Evolutionary conservation across 257 asterid genomes (phyloP).

Genomic region (Solanum chiquidenum): DNA sequence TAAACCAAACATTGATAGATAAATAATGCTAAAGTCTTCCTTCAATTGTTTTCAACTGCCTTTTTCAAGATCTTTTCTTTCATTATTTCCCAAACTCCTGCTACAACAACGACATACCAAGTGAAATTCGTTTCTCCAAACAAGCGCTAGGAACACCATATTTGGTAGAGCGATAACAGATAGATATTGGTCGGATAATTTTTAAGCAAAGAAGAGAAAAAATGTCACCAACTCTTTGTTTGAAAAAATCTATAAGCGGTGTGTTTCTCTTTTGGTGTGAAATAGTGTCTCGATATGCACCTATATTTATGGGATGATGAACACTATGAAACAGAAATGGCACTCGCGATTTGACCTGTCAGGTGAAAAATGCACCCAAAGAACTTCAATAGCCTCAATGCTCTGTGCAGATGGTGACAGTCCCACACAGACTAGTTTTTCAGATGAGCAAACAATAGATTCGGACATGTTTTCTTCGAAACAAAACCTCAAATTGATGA

Average conservation of each 20-base stretch:
- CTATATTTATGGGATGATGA: not conserved
- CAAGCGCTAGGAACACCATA: not conserved
- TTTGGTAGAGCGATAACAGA: not conserved
- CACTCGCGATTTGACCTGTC: not conserved
- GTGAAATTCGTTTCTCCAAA: not conserved
- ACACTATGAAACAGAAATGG: not conserved
- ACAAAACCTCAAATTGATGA: not conserved
- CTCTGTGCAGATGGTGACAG: not conserved
- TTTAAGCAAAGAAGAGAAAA: not conserved
- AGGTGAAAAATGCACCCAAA: not conserved
- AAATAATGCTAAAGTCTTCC: not conserved
- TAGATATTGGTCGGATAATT: not conserved
- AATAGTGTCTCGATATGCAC: not conserved
- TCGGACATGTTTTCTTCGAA: not conserved
- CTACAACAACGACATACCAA: not conserved
- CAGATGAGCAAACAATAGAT: not conserved
- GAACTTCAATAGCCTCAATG: not conserved
- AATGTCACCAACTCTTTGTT: not conserved
- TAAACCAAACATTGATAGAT: not conserved
- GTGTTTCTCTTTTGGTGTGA: not conserved
- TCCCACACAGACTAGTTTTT: not conserved
- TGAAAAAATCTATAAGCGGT: not conserved
- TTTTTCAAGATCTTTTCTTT: not conserved
- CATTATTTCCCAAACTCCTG: not conserved
- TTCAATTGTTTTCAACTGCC: not conserved